Base-by-base conservation (phyloP, 2,329 filamentous ascomycete genomes). In the Bipolaris cookei region DNA sequence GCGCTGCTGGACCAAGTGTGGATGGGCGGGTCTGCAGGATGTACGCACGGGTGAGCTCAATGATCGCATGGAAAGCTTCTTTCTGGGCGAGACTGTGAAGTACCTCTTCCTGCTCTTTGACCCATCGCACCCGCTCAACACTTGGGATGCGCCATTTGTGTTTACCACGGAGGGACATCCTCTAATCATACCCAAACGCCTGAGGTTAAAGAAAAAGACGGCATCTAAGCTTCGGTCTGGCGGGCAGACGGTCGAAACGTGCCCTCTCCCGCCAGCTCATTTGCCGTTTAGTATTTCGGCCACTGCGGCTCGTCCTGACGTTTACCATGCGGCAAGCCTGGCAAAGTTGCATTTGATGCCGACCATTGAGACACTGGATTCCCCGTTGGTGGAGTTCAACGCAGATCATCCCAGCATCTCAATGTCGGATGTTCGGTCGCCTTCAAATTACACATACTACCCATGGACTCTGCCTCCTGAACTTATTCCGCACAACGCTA, bases 21-120 rank as follows among this genome's bases (percentile, higher is more conserved):
- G 95, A 38, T 98, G 94, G 92, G 91, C 94, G 13, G 94, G 94
- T 0, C 82, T 98, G 38, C 77, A 80, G 28, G 81, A 83, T 59
- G 81, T 83, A 18, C 74, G 77, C 6, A 80, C 73, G n/a, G 94
- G 94, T 3, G 91, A 97, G 77, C 87, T 92, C 76, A 91, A 86
- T 66, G 93, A 99, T 74, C 89, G 95, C 32, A 98, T 98, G 95
- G 95, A 99, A 77, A 98, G 94, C 74, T 99, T 98, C 82, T 98
- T 98, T 71, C 83, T 99, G 1, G 94, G 95, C 13, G 95, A 99
- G 77, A 99, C 95, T 1, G 89, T 92, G 42, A 97, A 98, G 77
- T 99, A 99, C 75, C 82, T 99, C 61, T 98, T 96, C 74, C 80
- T 99, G 52, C 85, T 98, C 2, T 98, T 96, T 75, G 91, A 96